Evolutionary conservation across 2,329 filamentous ascomycete species (phyloP), one percentile per base, ranked within the genome.

Genomic region (Exophiala mesophila): DNA sequence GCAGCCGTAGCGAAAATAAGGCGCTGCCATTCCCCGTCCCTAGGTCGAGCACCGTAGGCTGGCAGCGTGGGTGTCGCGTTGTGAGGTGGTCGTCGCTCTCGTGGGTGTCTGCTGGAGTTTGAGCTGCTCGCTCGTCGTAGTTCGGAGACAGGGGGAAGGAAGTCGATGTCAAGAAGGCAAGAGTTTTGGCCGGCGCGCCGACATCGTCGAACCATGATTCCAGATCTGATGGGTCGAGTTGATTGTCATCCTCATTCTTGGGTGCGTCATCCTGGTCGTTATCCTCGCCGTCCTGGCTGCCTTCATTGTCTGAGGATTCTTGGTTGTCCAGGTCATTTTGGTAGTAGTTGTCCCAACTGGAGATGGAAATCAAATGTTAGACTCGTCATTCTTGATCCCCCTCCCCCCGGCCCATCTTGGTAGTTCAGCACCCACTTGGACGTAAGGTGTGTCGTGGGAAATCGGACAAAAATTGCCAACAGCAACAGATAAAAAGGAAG

Each of bases 141-240:
- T 55, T 54, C 16, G 67, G 65, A 21, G 68, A 58, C 3, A 68
- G 55, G 50, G 78, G 60, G 19, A 71, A 66, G 1, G 64, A 64
- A 10, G 69, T 63, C 3, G 70, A 65, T 3, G 70, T 70, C 5
- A 94, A 75, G 61, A 83, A 88, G 7, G 70, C 63, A 17, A 94
- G 66, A 46, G 94, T 80, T 59, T 89, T 89, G 49, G 81, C 73
- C 59, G 95, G 87, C 49, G 92, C 92, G 59, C 84, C 80, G 21
- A 88, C 85, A 68, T 97, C 92, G 62, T 88, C 84, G 74, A 98
- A 98, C 92, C 92, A 98, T 57, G 92, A 81, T 46, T 83, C 83
- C 70, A 70, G 65, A 8, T 95, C 86, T 43, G 76, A 66, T 7
- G 85, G 79, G 66, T 94, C 80, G 49, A 76, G 64, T 40, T 77